A percentile compares a stretch with the other conserved stretches of the same genome.
These are phyloP conservation scores for Blumeriella jaapii DNA, from an alignment of 2,329 filamentous ascomycete genomes.

Conservation along the genomic window DNA sequence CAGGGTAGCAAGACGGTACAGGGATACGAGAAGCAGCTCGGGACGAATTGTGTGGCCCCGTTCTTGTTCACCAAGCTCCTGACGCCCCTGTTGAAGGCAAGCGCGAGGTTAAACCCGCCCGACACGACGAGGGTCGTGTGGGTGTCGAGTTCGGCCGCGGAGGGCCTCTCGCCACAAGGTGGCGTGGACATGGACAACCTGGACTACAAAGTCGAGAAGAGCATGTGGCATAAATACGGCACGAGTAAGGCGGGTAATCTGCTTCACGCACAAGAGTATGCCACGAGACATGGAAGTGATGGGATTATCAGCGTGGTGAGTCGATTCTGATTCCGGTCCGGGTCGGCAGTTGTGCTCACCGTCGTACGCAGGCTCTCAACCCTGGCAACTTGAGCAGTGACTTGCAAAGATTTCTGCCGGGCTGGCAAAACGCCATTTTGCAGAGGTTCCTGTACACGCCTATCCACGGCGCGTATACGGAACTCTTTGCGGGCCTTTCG, in stretches of 20 bases:
- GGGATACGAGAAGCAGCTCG: constrained; percentile 30
- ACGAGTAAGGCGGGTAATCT: constrained; percentile 23
- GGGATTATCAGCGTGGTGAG: constrained; percentile 23
- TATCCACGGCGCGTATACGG: constrained; percentile 24
- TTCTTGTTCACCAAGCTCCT: constrained; percentile 31
- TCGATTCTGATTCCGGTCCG: background rate
- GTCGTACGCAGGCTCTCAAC: constrained; percentile 16
- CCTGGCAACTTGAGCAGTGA: constrained; percentile 24
- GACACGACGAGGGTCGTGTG: constrained; percentile 28
- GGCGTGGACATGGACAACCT: constrained; percentile 21
- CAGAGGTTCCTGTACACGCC: constrained; percentile 13
- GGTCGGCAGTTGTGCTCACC: constrained; percentile 2
- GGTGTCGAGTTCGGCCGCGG: constrained; percentile 25
- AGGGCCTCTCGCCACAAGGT: constrained; percentile 12
- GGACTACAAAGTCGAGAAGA: constrained; percentile 16
- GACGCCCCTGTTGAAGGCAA: constrained; percentile 26
- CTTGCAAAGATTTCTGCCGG: constrained; percentile 11
- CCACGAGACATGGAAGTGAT: constrained; percentile 13
- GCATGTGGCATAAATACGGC: constrained; percentile 16
- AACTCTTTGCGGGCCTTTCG: constrained; percentile 22
- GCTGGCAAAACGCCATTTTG: constrained; percentile 9
- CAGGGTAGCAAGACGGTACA: constrained; percentile 26
- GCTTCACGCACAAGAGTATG: constrained; percentile 19
- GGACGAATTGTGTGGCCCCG: constrained; percentile 29
- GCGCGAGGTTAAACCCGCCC: constrained; percentile 19